Conservation (phyloP, 192 early-diverging fungal species). For the Coemansia sp. region DNA sequence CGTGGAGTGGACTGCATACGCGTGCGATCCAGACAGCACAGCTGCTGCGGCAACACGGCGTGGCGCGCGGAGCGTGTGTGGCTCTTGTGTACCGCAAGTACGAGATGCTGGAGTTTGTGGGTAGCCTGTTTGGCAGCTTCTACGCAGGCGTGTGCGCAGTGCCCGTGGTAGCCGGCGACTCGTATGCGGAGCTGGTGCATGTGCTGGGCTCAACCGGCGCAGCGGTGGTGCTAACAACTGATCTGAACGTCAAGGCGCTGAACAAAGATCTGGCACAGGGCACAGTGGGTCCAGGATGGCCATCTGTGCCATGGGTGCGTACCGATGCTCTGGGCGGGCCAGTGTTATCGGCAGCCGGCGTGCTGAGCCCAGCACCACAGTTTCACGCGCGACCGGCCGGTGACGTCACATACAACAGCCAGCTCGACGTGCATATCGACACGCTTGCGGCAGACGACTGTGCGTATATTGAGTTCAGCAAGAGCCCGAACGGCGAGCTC, state of each 20-base stretch:
- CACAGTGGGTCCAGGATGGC: conserved; percentile 61
- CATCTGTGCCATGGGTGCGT: conserved; percentile 78
- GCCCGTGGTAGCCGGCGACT: conserved; percentile 79
- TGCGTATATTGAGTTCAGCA: conserved; percentile 86
- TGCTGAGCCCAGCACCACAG: conserved; percentile 26
- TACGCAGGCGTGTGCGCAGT: conserved; percentile 80
- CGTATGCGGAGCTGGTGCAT: conserved; percentile 73
- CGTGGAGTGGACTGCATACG: conserved; percentile 72
- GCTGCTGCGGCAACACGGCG: conserved; percentile 63
- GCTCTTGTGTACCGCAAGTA: conserved; percentile 78
- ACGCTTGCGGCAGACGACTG: conserved; percentile 54
- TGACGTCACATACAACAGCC: conserved; percentile 14
- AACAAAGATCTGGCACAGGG: conserved; percentile 65
- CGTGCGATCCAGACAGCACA: conserved; percentile 72
- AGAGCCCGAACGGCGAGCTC: conserved; percentile 76
- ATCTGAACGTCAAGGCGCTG: conserved; percentile 71
- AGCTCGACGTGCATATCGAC: conserved; percentile 22
- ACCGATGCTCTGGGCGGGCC: conserved; percentile 72
- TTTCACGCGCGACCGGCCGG: conserved; percentile 23
- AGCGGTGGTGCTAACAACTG: conserved; percentile 76
- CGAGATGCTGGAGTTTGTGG: conserved; percentile 82
- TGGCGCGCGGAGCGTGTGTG: conserved; percentile 66
- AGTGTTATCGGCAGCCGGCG: conserved; percentile 52
- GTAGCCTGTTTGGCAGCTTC: conserved; percentile 79
- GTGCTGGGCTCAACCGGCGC: conserved; percentile 69